Evolutionary conservation across 164 flowering plant species (phyloP), one percentile per base, ranked within the genome.

Genomic region (Santalum album): DNA sequence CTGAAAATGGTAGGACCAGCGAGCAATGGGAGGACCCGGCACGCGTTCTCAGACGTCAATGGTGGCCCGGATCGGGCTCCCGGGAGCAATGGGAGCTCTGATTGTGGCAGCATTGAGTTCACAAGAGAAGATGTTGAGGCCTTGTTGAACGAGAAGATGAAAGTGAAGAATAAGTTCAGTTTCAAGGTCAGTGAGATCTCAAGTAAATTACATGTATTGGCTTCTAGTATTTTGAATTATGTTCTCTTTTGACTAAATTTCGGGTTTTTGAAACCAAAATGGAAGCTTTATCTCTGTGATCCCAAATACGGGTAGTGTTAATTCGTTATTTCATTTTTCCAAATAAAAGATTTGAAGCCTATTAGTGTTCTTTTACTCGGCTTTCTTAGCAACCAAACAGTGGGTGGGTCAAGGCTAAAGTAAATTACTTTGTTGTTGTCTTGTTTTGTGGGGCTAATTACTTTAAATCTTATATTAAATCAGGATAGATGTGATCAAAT

Each of bases 51-150:
- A 0, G 72, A 71, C 14, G 78, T 82, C 0, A 90, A 87, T 71
- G 80, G 73, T 16, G 74, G 78, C 2, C 78, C 71, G 46, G 94
- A 78, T 65, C 64, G 60, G 3, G 58, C 60, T 23, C 65, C 78
- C 0, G 64, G 71, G 6, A 76, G 80, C 36, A 69, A 23, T 69
- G 82, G 74, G 2, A 80, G 79, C 24, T 77, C 95, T 12, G 91
- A 89, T n/a, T 72, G 72, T 62, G 80, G 82, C 12, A 61, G 63
- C 11, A 57, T 74, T 54, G 95, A 87, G 65, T 89, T 86, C 53
- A 77, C 81, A 0, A 77, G 65, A 57, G 96, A 92, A 58, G 96
- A 81, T 48, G 91, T 86, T 7, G 91, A 86, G 25, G 82, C 83
- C 0, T 71, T 92, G 45, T 47, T 92, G 65, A 78, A 61, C 58